These are phyloP conservation scores for Phialocephala subalpina DNA, from an alignment of 2,329 filamentous ascomycete species.

Conservation along the genomic window DNA sequence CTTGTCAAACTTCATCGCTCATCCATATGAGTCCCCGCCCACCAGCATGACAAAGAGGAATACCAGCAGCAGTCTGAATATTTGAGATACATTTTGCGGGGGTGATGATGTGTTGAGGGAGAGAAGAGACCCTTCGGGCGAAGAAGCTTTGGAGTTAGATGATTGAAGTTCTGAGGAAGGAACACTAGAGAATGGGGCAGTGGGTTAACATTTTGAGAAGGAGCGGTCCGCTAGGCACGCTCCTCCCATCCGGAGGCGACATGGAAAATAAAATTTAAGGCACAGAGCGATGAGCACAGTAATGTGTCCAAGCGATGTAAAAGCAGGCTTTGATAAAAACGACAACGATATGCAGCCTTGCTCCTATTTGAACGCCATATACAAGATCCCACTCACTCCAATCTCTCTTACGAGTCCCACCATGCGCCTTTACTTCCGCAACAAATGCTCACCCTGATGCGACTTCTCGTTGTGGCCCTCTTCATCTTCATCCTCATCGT, in stretches of 20 bases:
- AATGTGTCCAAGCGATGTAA: neutral
- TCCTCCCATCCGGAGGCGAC: neutral
- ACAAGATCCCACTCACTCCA: neutral
- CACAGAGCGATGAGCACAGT: neutral
- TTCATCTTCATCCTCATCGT: constrained; percentile 51
- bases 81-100: no score
- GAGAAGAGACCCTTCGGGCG: no score
- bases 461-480: constrained; percentile 34
- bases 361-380: constrained; percentile 7
- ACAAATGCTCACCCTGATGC: constrained; percentile 22
- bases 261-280: neutral
- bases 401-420: neutral
- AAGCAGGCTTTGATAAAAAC: neutral
- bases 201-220: no score
- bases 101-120: no score
- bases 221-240: no score
- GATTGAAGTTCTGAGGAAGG: no score
- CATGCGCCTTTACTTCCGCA: constrained; percentile 30
- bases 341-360: neutral
- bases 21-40: no score
- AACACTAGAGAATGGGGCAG: no score
- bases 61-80: no score
- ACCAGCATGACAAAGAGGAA: no score
- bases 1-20: no score
- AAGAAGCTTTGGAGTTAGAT: no score